Base-by-base conservation (phyloP, 1,139 yeast genomes). In the Sugiyamaella paludigena region DNA sequence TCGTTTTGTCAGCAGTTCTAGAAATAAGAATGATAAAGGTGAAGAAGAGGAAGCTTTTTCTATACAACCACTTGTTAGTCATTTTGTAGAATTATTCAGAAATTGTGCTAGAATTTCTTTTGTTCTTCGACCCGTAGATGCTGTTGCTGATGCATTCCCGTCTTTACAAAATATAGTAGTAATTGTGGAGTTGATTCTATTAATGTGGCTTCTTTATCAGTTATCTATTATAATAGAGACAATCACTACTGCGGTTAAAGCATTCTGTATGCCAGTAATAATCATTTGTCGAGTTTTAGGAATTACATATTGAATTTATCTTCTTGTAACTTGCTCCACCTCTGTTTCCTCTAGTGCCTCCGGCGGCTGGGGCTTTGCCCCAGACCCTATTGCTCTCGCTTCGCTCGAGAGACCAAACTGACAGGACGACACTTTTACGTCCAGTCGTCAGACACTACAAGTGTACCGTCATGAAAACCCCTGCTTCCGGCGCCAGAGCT, bases 221-320 rank as follows among this genome's bases (percentile, higher is more conserved):
- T 53, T 64, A 8, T 65, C 69, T 1, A 61, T 65, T 12, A 45
- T 66, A 27, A 46, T 67, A 30, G 65, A 63, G 45, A 58, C 63
- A 3, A 41, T 65, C 37, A 58, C 68, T 7, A 55, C 62, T 9
- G 63, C 61, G n/a, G 57, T 64, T 35, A 58, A 58, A 36, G 54
- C 65, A 0, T 39, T 63, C 8, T 64, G 67, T 48, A 54, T 62
- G 60, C 69, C 69, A n/a, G 62, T 63, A 13, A 61, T 65, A 30
- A 38, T 65, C 19, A 45, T 64, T 19, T 61, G 63, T 31, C 58
- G 63, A 19, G 33, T 61, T n/a, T 35, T 59, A 10, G 62, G 62
- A 29, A 45, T 55, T 16, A 43, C 47, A 15, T 48, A 44, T 31
- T 31, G 13, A 31, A 31, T 31, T 31, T 3, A 19, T 19, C n/a